Evolutionary conservation across 2,329 filamentous ascomycete species (phyloP).

Genomic region (Claviceps pazoutovae): DNA sequence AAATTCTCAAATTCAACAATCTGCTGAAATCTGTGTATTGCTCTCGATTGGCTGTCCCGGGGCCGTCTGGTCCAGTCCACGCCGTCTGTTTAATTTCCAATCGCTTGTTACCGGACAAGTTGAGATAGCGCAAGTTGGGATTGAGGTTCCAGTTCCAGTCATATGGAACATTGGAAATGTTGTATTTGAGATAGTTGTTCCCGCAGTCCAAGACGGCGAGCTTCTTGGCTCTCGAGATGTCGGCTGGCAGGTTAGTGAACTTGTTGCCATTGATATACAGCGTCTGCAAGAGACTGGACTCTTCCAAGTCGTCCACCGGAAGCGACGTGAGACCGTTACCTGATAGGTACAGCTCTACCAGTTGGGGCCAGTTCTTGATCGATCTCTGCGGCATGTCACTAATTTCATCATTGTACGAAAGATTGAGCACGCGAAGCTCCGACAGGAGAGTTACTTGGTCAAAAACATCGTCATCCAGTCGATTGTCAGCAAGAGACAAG

Average conservation of each 20-base stretch:
- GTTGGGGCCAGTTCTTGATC: slow-evolving; percentile 76
- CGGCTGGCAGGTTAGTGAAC: slow-evolving; percentile 90
- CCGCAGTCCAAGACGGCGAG: slow-evolving; percentile 86
- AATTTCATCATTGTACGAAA: slow-evolving; percentile 81
- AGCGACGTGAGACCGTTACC: slow-evolving; percentile 87
- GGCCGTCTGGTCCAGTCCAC: slow-evolving; percentile 30
- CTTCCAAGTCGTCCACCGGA: slow-evolving; percentile 86
- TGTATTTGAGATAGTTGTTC: slow-evolving; percentile 93
- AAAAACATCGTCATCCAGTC: slow-evolving; percentile 87
- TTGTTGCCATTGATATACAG: slow-evolving; percentile 96
- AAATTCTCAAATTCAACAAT: slow-evolving; percentile 66
- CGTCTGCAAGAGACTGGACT: slow-evolving; percentile 73
- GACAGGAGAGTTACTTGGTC: slow-evolving; percentile 73
- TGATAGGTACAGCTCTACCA: slow-evolving; percentile 86
- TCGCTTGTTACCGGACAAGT: slow-evolving; percentile 91
- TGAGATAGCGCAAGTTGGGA: slow-evolving; percentile 84
- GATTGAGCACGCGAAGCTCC: slow-evolving; percentile 76
- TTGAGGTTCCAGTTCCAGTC: slow-evolving; percentile 99
- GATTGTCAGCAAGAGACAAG: slow-evolving; percentile 83
- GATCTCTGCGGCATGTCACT: slow-evolving; percentile 83
- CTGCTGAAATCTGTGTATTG: slow-evolving; percentile 77
- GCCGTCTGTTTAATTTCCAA: slow-evolving; percentile 68
- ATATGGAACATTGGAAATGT: slow-evolving; percentile 96
- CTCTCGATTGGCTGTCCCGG: slow-evolving; percentile 43
- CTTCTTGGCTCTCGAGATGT: slow-evolving; percentile 87